Evolutionary conservation across 2,329 filamentous ascomycete species (phyloP), one percentile per base, ranked within the genome.

Genomic region (Sporothrix inflata): DNA sequence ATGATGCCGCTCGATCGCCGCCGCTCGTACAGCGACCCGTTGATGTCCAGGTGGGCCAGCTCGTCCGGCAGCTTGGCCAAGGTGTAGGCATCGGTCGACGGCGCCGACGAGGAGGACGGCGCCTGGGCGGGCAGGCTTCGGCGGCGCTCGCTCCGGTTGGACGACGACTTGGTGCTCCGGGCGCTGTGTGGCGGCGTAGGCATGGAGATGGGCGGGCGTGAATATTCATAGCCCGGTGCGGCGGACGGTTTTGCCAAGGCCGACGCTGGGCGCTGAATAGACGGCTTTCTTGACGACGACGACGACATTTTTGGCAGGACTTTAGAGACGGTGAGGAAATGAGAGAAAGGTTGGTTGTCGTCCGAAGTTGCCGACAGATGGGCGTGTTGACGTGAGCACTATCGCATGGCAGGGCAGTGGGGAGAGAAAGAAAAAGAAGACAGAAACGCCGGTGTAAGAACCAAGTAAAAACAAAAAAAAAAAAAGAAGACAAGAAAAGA

Each of bases 91-190:
- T 49, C 68, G 27, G 34, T 27, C 5, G 49, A 6, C n/a, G 67
- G 14, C 1, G 42, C 7, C 3, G 45, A 30, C 24, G 14, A 38
- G 12, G 34, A 21, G 12, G 34, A 21, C 11, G 27, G 63, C 5
- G 21, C 45, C 27, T 65, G 60, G 5, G 40, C 40, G 3, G 74
- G 73, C 38, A 74, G 49, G 34, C 74, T 75, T 4, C 69, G 70
- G 6, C 69, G 70, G 12, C 74, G 74, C 55, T 72, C 73, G 14
- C 68, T 53, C 16, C 66, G 73, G 63, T 47, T 73, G 24, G 70
- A 40, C 21, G 66, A 16, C 3, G 27, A 14, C 4, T 47, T 66
- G 42, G 38, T 21, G 66, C 70, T 55, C 24, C 66, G 69, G 16
- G 66, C 19, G 47, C 53, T 47, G 51, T 47, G 72, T n/a, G 45